Percentiles rank a stretch among this genome's conserved stretches.
Conservation (phyloP, 371 early-diverging fungal species). For the Nematocida sp. region DNA sequence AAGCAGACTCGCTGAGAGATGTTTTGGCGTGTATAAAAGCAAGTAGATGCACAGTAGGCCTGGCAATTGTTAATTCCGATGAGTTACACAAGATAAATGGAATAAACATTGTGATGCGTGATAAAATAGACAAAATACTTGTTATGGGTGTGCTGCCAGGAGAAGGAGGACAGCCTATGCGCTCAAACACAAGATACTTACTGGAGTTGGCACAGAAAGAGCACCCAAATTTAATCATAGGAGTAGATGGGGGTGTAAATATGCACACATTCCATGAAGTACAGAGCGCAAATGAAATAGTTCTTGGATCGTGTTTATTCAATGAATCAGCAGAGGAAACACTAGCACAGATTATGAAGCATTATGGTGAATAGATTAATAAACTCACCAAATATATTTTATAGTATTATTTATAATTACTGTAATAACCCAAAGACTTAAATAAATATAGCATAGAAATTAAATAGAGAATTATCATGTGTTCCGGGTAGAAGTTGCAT, state of each 20-base stretch:
- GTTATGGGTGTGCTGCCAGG: conserved; percentile 84
- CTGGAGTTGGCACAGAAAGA: conserved; percentile 16
- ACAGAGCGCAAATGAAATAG: conserved; percentile 87
- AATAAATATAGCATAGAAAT: too few relatives aligned
- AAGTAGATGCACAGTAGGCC: conserved; percentile 73
- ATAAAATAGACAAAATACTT: conserved; percentile 78
- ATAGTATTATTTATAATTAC: too few relatives aligned
- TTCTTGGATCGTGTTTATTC: conserved; percentile 91
- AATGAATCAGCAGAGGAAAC: not conserved
- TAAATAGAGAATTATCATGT: too few relatives aligned
- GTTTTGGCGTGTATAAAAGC: conserved; percentile 1
- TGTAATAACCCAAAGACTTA: too few relatives aligned
- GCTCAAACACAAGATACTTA: conserved; percentile 30
- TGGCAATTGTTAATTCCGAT: conserved; percentile 86
- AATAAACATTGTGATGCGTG: conserved; percentile 52
- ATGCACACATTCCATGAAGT: conserved; percentile 79
- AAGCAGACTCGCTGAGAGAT: not conserved
- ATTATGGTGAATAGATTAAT: too few relatives aligned
- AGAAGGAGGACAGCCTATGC: conserved; percentile 67
- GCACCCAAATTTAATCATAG: conserved; percentile 73
- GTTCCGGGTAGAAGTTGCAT: too few relatives aligned
- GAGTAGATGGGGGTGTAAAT: conserved; percentile 93
- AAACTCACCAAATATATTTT: too few relatives aligned
- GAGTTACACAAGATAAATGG: conserved; percentile 70
- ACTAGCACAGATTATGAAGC: not conserved